These are phyloP conservation scores for Cupressus sempervirens DNA, from an alignment of 75 land plant genomes.

Conservation along the genomic window DNA sequence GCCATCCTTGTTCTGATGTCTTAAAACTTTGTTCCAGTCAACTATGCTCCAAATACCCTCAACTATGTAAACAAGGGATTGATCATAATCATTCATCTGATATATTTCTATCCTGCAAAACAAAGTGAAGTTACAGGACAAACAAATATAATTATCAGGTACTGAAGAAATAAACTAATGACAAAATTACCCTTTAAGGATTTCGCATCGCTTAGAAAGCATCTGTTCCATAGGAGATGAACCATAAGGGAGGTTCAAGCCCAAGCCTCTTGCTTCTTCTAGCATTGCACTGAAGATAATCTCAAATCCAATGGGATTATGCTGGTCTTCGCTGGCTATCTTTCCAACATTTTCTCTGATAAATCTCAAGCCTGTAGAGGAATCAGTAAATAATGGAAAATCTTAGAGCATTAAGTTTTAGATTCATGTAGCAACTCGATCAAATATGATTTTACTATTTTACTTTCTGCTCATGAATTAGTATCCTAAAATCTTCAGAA, in stretches of 20 bases:
- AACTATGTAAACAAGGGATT: conserved; percentile 47
- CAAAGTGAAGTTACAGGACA: conserved; percentile 1
- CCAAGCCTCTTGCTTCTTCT: conserved; percentile 31
- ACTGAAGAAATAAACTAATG: background rate
- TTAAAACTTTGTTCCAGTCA: conserved; percentile 49
- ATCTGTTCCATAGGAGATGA: conserved; percentile 14
- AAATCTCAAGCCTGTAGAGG: conserved; percentile 8
- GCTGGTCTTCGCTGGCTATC: conserved; percentile 21
- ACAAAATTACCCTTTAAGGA: conserved; percentile 27
- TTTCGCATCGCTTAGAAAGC: conserved; percentile 26
- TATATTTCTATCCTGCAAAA: conserved; percentile 7
- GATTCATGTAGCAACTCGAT: background rate
- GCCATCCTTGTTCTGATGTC: conserved; percentile 53
- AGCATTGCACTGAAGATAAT: conserved; percentile 50
- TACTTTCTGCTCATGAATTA: background rate
- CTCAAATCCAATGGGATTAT: conserved; percentile 41
- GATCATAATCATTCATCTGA: background rate
- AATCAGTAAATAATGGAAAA: background rate
- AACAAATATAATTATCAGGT: background rate
- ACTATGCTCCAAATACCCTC: conserved; percentile 48
- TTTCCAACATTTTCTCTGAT: conserved; percentile 20
- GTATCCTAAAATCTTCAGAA: background rate
- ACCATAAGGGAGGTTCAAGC: conserved; percentile 25
- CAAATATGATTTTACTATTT: background rate
- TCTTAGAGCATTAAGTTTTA: background rate